phyloP scores from a whole-genome alignment of 768 basidiomycete species.

The Pseudohyphozyma bogoriensis region DNA sequence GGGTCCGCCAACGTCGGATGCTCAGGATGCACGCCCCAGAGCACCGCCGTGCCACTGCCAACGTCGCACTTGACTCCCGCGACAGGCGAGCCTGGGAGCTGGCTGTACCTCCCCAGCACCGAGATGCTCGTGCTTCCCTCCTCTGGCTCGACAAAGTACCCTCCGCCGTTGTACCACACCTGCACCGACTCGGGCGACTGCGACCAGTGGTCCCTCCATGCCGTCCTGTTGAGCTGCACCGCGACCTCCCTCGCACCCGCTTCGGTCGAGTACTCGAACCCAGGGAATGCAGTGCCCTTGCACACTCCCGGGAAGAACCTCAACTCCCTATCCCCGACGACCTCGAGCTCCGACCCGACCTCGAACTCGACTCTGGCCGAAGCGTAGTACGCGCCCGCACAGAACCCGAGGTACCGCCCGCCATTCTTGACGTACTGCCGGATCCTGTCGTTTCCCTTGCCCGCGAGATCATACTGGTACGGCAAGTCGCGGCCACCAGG shows the following conservation, averaged over 20 bases:
- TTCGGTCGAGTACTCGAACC: slow-evolving; percentile 44
- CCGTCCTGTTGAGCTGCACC: slow-evolving; percentile 33
- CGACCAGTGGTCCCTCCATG: slow-evolving; percentile 28
- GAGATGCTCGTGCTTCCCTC: slow-evolving; percentile 21
- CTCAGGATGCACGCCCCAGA: slow-evolving; percentile 56
- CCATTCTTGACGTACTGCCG: slow-evolving; percentile 55
- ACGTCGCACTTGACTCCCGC: slow-evolving; percentile 42
- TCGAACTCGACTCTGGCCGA: slow-evolving; percentile 42
- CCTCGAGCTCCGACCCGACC: slow-evolving; percentile 38
- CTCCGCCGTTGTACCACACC: slow-evolving; percentile 46
- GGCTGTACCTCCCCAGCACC: slow-evolving; percentile 41
- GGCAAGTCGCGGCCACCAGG: slow-evolving; percentile 50
- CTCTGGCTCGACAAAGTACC: slow-evolving; percentile 36
- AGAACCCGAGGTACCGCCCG: slow-evolving; percentile 60
- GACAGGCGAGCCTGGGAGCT: slow-evolving; percentile 32
- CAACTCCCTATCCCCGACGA: slow-evolving; percentile 41
- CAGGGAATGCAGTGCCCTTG: slow-evolving; percentile 42
- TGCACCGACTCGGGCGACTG: slow-evolving; percentile 25
- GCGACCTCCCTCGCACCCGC: slow-evolving; percentile 40
- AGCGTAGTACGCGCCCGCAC: slow-evolving; percentile 52
- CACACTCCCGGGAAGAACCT: slow-evolving; percentile 43
- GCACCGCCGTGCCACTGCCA: slow-evolving; percentile 45
- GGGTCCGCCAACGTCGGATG: slow-evolving; percentile 38
- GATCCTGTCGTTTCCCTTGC: slow-evolving; percentile 45
- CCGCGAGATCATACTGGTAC: slow-evolving; percentile 39